Percentiles rank a stretch among this genome's conserved stretches.
Evolutionary conservation across 176 grass and related monocot species (phyloP).

Genomic region (Pontederia paniculata): DNA sequence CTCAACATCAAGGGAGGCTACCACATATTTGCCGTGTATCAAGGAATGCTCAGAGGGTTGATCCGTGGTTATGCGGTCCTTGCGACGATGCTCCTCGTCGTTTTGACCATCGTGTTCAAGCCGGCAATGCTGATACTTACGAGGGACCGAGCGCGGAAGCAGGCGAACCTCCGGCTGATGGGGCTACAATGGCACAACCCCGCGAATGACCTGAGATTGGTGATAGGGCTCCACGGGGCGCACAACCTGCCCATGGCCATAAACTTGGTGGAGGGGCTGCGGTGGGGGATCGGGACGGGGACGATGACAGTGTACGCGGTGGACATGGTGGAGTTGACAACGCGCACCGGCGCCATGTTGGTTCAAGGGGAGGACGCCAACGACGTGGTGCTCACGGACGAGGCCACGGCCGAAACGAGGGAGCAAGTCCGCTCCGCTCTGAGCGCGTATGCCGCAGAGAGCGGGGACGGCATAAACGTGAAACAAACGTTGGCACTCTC

Average conservation of each 20-base stretch:
- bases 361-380: slow-evolving; percentile 41
- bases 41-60: slow-evolving; percentile 30
- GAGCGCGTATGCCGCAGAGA: slow-evolving; percentile 25
- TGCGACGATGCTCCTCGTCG: slow-evolving; percentile 44
- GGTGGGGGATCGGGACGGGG: slow-evolving; percentile 28
- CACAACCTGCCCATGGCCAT: slow-evolving; percentile 43
- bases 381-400: slow-evolving; percentile 49
- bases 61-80: slow-evolving; percentile 53
- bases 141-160: slow-evolving; percentile 39
- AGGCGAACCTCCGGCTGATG: slow-evolving; percentile 46
- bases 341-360: slow-evolving; percentile 41
- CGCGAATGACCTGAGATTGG: slow-evolving; percentile 32
- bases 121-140: slow-evolving; percentile 41
- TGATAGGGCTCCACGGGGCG: slow-evolving; percentile 45
- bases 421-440: slow-evolving; percentile 55
- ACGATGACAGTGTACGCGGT: slow-evolving; percentile 39
- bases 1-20: slow-evolving; percentile 80
- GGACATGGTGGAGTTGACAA: slow-evolving; percentile 71
- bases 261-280: slow-evolving; percentile 43
- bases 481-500: slow-evolving; percentile 41
- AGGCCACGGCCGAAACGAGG: slow-evolving; percentile 47
- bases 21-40: slow-evolving; percentile 55
- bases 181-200: slow-evolving; percentile 54
- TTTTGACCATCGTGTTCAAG: slow-evolving; percentile 34
- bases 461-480: slow-evolving; percentile 31